Percentiles rank a stretch among this genome's conserved stretches.
Conservation (phyloP, 306 rosid species). For the Corylus americana region DNA sequence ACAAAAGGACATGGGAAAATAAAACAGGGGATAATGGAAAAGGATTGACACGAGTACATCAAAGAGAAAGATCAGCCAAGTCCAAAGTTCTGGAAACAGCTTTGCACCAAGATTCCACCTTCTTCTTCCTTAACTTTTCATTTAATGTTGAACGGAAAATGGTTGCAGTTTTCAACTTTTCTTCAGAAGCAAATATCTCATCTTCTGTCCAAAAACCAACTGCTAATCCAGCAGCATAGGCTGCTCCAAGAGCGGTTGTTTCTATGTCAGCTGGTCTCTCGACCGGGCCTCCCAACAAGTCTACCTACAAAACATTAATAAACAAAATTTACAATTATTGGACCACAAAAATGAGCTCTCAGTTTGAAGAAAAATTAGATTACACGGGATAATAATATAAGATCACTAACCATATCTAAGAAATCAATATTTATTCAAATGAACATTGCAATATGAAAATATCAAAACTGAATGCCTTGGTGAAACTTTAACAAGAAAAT, state of each 20-base stretch:
- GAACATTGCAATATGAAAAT: neutral
- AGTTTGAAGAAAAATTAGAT: neutral
- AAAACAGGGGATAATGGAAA: neutral
- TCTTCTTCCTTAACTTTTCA: conserved; percentile 64
- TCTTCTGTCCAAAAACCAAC: conserved; percentile 77
- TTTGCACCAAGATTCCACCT: conserved; percentile 73
- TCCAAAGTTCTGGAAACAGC: conserved; percentile 86
- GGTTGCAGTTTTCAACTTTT: conserved; percentile 39
- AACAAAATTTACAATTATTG: neutral
- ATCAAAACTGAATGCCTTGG: neutral
- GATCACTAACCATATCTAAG: neutral
- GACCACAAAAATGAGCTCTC: neutral
- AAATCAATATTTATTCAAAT: neutral
- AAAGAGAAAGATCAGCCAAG: conserved; percentile 77
- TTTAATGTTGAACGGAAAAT: conserved; percentile 50
- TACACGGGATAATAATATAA: neutral
- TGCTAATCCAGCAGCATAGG: conserved; percentile 93
- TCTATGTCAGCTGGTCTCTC: conserved; percentile 82
- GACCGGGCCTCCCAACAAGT: conserved; percentile 68
- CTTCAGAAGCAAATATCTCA: conserved; percentile 46
- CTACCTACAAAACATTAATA: conserved; percentile 52
- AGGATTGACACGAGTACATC: conserved; percentile 10
- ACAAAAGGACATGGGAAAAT: neutral
- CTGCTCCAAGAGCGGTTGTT: conserved; percentile 97
- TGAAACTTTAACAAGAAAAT: too few species aligned